Conservation (phyloP, 1,284 basidiomycete species). For the Trametes sp. region DNA sequence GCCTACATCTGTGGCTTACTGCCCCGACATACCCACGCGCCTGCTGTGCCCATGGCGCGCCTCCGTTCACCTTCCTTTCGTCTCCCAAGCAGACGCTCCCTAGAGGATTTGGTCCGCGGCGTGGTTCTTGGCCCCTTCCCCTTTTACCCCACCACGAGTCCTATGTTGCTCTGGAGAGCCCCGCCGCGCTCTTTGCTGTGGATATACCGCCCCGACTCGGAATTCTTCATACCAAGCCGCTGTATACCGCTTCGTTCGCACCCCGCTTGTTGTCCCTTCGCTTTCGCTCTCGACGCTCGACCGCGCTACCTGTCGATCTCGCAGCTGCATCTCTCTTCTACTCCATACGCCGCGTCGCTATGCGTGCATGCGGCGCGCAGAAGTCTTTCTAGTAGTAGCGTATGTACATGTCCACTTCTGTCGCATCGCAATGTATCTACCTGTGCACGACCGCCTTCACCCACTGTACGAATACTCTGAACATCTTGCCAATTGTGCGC, state of each 20-base stretch:
- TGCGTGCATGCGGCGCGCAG: slow-evolving; percentile 6
- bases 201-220: slow-evolving; percentile 13
- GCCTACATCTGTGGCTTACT: background rate
- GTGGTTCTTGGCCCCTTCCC: background rate
- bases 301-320: slow-evolving; percentile 6
- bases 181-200: slow-evolving; percentile 13
- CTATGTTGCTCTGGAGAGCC: background rate
- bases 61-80: slow-evolving; percentile 1
- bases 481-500: background rate
- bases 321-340: background rate
- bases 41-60: slow-evolving; percentile 22
- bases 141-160: background rate
- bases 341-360: background rate
- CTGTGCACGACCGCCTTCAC: slow-evolving; percentile 7
- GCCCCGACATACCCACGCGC: slow-evolving; percentile 16
- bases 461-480: slow-evolving; percentile 8
- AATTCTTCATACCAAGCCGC: slow-evolving; percentile 9
- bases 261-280: slow-evolving; percentile 1
- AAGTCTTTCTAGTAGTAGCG: slow-evolving; percentile 4
- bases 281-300: slow-evolving; percentile 10
- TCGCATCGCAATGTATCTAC: slow-evolving; percentile 22
- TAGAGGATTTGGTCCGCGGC: slow-evolving; percentile 21
- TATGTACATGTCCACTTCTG: slow-evolving; percentile 18
- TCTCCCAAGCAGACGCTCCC: slow-evolving; percentile 28
- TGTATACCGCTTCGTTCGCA: slow-evolving; percentile 12